Evolutionary conservation across 2,329 filamentous ascomycete genomes (phyloP).

Genomic region (Sporothrix humicola): DNA sequence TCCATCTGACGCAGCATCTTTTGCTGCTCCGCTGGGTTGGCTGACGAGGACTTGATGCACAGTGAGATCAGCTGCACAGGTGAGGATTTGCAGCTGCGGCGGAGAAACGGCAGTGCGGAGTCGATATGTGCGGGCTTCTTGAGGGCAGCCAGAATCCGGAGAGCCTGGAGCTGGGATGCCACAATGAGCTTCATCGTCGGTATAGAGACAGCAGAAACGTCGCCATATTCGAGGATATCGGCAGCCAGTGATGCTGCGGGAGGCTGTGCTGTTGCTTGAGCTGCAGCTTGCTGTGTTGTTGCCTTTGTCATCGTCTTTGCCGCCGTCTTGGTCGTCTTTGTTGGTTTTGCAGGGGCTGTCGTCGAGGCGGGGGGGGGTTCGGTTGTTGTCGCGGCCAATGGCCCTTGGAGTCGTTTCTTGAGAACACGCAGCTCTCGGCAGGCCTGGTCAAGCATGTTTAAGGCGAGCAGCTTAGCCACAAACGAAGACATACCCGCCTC

Average conservation of each 20-base stretch:
- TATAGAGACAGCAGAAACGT: conserved; percentile 47
- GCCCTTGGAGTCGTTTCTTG: conserved; percentile 65
- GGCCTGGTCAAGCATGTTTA: conserved; percentile 71
- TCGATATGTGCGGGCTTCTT: conserved; percentile 67
- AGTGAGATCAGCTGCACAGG: conserved; percentile 62
- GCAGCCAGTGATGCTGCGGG: conserved; percentile 41
- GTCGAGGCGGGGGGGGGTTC: not conserved
- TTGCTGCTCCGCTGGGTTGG: conserved; percentile 50
- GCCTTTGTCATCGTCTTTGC: conserved; percentile 38
- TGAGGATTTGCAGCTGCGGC: conserved; percentile 59
- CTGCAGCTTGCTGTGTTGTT: conserved; percentile 48
- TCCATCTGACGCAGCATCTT: conserved; percentile 72
- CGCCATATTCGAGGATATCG: conserved; percentile 67
- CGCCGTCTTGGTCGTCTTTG: conserved; percentile 44
- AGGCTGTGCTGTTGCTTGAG: not conserved
- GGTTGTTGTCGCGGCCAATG: conserved; percentile 31
- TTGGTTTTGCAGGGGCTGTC: conserved; percentile 34
- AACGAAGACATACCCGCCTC: conserved; percentile 76
- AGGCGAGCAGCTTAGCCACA: conserved; percentile 66
- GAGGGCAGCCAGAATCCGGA: conserved; percentile 66
- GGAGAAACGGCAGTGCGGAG: conserved; percentile 60
- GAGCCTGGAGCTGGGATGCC: conserved; percentile 66
- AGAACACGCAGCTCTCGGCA: conserved; percentile 70
- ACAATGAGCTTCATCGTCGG: conserved; percentile 62
- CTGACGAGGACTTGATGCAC: conserved; percentile 48